These are phyloP conservation scores for Phlegmacium glaucopus DNA, from an alignment of 768 basidiomycete species.

Conservation along the genomic window DNA sequence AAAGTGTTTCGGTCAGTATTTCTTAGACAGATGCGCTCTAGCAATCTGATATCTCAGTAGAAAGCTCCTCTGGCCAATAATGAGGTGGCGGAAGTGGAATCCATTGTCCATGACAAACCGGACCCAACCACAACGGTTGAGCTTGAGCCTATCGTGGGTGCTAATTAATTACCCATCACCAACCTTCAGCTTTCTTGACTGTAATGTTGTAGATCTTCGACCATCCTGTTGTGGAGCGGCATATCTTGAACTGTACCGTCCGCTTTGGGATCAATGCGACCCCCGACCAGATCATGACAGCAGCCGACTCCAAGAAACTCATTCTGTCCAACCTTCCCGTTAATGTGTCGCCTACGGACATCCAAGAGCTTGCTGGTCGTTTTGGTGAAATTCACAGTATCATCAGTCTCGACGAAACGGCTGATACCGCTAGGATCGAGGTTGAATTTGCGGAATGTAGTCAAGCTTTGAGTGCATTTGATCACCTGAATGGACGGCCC, in stretches of 20 bases:
- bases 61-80: background rate
- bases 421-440: slow-evolving; percentile 13
- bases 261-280: slow-evolving; percentile 28
- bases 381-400: slow-evolving; percentile 28
- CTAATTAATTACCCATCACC: background rate
- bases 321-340: slow-evolving; percentile 39
- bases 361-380: slow-evolving; percentile 25
- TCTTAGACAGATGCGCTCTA: background rate
- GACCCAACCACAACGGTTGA: background rate
- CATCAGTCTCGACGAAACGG: slow-evolving; percentile 14
- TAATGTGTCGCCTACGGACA: slow-evolving; percentile 22
- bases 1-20: background rate
- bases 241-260: slow-evolving; percentile 29
- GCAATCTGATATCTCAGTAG: no score
- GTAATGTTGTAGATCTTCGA: slow-evolving; percentile 12
- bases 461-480: slow-evolving; percentile 31
- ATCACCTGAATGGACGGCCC: slow-evolving; percentile 27
- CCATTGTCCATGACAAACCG: background rate
- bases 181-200: background rate
- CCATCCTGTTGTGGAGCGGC: slow-evolving; percentile 17
- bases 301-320: slow-evolving; percentile 36
- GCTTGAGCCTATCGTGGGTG: slow-evolving; percentile 2
- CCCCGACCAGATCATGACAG: slow-evolving; percentile 30
- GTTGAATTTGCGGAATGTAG: slow-evolving; percentile 27
- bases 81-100: background rate